A percentile compares a stretch with the other conserved stretches of the same genome.
phyloP scores from a whole-genome alignment of 768 basidiomycete genomes.

The Rhizopogon sp. region DNA sequence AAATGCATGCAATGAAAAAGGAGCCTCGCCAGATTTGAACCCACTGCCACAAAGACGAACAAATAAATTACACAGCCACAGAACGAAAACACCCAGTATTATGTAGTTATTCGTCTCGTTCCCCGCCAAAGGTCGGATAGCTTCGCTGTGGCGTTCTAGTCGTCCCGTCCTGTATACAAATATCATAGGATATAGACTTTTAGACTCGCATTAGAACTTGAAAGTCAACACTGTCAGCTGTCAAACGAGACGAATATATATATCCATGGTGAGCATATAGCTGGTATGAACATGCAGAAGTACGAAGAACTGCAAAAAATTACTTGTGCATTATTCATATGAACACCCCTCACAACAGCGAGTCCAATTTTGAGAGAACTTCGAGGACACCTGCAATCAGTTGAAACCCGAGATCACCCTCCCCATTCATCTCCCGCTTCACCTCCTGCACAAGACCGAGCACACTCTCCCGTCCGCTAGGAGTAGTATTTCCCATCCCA shows the following conservation, averaged over 20 bases:
- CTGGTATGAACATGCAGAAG: neutral
- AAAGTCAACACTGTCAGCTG: too few species aligned
- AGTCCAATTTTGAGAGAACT: slow-evolving; percentile 90
- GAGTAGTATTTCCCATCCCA: slow-evolving; percentile 48
- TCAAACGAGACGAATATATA: neutral
- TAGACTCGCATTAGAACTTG: too few species aligned
- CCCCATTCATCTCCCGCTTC: slow-evolving; percentile 62
- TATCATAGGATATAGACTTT: too few species aligned
- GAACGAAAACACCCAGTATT: too few species aligned
- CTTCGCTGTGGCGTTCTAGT: too few species aligned
- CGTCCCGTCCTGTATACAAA: too few species aligned
- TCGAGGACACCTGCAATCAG: slow-evolving; percentile 89
- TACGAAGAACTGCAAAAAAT: neutral
- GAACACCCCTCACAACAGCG: slow-evolving; percentile 28
- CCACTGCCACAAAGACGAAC: too few species aligned
- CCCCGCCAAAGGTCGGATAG: too few species aligned
- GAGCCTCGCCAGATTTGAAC: too few species aligned
- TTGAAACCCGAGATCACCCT: slow-evolving; percentile 87
- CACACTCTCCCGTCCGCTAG: slow-evolving; percentile 60
- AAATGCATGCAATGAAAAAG: too few species aligned
- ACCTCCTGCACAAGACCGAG: slow-evolving; percentile 73
- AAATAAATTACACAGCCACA: too few species aligned
- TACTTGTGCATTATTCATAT: neutral
- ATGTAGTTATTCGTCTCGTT: too few species aligned
- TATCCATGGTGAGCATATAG: neutral